These are phyloP conservation scores for Lathyrus sativus DNA, from an alignment of 306 rosid genomes.

Conservation along the genomic window DNA sequence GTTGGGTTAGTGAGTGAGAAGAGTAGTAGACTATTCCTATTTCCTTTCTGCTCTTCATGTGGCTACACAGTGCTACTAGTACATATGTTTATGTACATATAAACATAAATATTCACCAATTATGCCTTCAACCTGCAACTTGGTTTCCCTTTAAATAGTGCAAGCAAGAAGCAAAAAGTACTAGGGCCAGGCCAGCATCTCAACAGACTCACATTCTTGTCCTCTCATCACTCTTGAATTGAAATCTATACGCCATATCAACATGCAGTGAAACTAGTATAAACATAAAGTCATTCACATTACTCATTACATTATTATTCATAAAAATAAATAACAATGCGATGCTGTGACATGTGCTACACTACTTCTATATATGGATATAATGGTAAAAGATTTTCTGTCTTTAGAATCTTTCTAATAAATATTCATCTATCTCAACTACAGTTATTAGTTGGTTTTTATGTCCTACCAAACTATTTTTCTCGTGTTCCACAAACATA, in stretches of 20 bases:
- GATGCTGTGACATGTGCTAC: background rate
- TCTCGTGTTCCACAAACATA: conserved; percentile 14
- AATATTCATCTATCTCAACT: background rate
- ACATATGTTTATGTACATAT: background rate
- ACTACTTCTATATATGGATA: background rate
- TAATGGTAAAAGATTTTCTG: conserved; percentile 29
- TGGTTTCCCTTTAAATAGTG: conserved; percentile 7
- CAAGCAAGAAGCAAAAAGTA: conserved; percentile 20
- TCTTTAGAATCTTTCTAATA: conserved; percentile 6
- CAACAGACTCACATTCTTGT: background rate
- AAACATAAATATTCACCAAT: background rate
- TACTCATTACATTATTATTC: conserved; percentile 3
- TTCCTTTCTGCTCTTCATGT: background rate
- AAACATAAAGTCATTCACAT: background rate
- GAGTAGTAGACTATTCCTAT: background rate
- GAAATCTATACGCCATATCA: background rate
- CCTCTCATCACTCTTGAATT: conserved; percentile 1
- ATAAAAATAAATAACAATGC: background rate
- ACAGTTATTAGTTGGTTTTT: conserved; percentile 28
- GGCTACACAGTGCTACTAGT: too few species aligned
- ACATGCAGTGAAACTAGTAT: conserved; percentile 10
- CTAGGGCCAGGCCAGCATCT: conserved; percentile 8
- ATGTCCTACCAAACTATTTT: conserved; percentile 19
- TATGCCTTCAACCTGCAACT: background rate
- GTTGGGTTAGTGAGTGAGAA: background rate